Evolutionary conservation across 2,329 filamentous ascomycete species (phyloP).

Genomic region (Davidsoniella australis): DNA sequence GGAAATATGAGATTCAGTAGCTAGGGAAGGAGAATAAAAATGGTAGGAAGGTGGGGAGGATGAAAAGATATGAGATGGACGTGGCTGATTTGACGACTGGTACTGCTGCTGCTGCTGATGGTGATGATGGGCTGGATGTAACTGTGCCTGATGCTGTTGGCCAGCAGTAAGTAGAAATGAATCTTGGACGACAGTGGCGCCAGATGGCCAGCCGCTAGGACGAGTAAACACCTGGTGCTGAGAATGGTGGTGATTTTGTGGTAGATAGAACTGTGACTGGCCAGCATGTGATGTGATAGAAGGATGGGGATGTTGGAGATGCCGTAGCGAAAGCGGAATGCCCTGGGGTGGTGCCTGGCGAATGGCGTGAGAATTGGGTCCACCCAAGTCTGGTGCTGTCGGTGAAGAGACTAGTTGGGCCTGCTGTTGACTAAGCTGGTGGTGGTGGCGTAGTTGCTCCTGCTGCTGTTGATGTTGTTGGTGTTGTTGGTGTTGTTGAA

Average conservation of each 20-base stretch:
- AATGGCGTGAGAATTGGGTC: constrained; percentile 10
- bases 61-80: constrained; percentile 1
- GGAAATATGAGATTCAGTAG: not conserved
- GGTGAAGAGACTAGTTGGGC: constrained; percentile 5
- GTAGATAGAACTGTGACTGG: constrained; percentile 2
- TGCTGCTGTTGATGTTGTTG: constrained; percentile 1
- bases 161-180: constrained; percentile 4
- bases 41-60: not conserved
- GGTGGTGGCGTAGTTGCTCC: not conserved
- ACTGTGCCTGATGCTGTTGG: constrained; percentile 5
- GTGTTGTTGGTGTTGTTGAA: constrained; percentile 1
- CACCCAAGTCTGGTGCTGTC: constrained; percentile 4
- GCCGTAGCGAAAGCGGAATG: not conserved
- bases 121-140: constrained; percentile 3
- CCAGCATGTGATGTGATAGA: constrained; percentile 3
- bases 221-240: constrained; percentile 4
- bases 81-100: not conserved
- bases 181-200: constrained; percentile 8
- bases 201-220: constrained; percentile 5
- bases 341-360: constrained; percentile 3
- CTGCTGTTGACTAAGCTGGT: constrained; percentile 1
- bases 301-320: constrained; percentile 2
- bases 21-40: not conserved
- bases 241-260: constrained; percentile 5
- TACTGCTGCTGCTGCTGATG: not conserved